Evolutionary conservation across 2,329 filamentous ascomycete species (phyloP), one percentile per base, ranked within the genome.

Genomic region (Cordyceps tenuipes): DNA sequence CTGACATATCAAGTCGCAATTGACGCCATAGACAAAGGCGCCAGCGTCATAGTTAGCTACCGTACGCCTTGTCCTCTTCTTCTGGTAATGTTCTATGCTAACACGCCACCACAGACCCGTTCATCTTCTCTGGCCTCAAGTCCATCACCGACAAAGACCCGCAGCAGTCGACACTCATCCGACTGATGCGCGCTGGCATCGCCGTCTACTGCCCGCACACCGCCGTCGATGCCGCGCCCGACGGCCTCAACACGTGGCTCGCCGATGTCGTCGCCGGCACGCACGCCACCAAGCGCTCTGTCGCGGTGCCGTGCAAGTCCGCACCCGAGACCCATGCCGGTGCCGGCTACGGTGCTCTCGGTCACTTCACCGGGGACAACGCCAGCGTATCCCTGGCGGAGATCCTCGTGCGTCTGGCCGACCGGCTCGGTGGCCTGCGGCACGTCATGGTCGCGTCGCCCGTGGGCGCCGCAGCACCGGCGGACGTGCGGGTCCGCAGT

Each of bases 141-240:
- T 88, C 90, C 64, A 78, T 99, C 70, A 96, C 90, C 39, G 82
- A 91, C 52, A 81, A 82, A 63, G 89, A 99, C 70, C 83, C 90
- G 10, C 94, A 97, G 72, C 94, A 99, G 71, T 82, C 86, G 48
- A 90, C 90, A 7, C 83, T 99, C 36, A 80, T 99, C 4, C 83
- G 87, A 49, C 82, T 99, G 13, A 89, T 88, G 51, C 88, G 90
- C 64, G 85, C 89, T 71, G 92, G 93, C 41, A 91, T 99, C 68
- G 95, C 91, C 64, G 91, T 99, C 60, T 99, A 97, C 78, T 91
- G 88, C 65, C 94, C 94, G 0, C 94, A 99, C 75, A 99, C 94
- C 0, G 93, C 94, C 15, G 85, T 97, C 48, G 94, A 99, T 73
- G 91, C 91, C 44, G 90, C 90, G 0, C 84, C 86, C 0, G 84